Evolutionary conservation across 2,329 filamentous ascomycete genomes (phyloP), one percentile per base, ranked within the genome.

Genomic region (Penicillium concentricum): DNA sequence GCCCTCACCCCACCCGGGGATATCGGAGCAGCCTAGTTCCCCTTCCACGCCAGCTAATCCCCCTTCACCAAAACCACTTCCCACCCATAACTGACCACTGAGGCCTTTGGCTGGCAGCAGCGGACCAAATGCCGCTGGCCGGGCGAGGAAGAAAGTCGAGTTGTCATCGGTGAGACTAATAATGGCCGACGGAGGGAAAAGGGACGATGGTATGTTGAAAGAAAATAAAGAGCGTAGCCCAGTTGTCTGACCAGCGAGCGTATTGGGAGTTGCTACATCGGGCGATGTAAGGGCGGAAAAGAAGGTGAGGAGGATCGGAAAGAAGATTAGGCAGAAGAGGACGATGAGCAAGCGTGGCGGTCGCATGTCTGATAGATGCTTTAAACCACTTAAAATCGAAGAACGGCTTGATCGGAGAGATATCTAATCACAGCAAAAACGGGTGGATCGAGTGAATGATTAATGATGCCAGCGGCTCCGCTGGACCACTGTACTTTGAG

Each of bases 101-200:
- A 97, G 77, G 26, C 94, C 93, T 56, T 84, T 85, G 13, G 80
- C 74, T 0, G 90, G 90, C 38, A 99, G 78, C 38, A 84, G 78
- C 5, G 94, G 91, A 0, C 94, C 94, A 76, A 97, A 99, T 38
- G 91, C 92, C 51, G 94, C 94, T 58, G 94, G 94, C 47, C 94
- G 84, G 42, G 94, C 92, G 54, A 96, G 82, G 77, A 99, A 99
- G 66, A 95, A 96, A 13, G 94, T 99, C 65, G 91, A 96, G 75
- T 99, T 99, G 76, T 99, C 94, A 75, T 97, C 92, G 69, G 92
- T 96, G 60, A 99, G 83, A 74, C 91, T 96, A 72, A 99, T 97
- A 68, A 95, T 90, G 46, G 94, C 94, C 62, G 94, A 96, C 4
- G 92, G 92, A 5, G 93, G 92, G 72, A 99, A 99, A 22, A 99